Base-by-base conservation (phyloP, 257 asterid genomes). In the Echites panduratus region DNA sequence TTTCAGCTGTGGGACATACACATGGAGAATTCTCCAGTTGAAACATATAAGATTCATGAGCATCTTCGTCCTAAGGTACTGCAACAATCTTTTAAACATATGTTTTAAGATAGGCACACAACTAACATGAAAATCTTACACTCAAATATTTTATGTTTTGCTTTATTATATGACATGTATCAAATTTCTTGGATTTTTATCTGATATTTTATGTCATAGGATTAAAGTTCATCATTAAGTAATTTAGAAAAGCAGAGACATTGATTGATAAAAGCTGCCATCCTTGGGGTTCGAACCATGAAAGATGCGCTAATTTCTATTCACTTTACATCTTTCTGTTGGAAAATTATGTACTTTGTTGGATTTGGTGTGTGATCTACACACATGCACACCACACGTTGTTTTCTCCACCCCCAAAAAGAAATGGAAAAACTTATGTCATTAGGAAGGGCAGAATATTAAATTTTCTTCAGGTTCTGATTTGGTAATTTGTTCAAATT, bases 1-100 rank as follows among this genome's bases (percentile, higher is more conserved):
- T 52, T 75, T 81, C 87, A 90, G 96, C 92, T 88, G 14, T 90
- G 96, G 95, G 95, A 90, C 73, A 76, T 84, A 76, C 79, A 79
- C 77, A 90, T 88, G 94, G 92, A 88, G 66, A 75, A 81, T 43
- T 68, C 79, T 67, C 96, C 96, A 20, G 87, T 90, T 70, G 92
- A 87, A 66, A 85, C 89, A 48, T 85, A 78, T 79, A 86, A 59
- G 82, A 76, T 90, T 74, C 96, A 90, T 17, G 95, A 90, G 81
- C 83, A 76, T 76, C 90, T 88, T 64, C 85, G 89, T 74, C 94
- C 94, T 63, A 90, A 88, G 90, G 96, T 89, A 78, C 77, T 81
- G 38, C 43, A 49, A 73, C 59, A 24, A 40, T 77, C 47, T 62
- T 68, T 29, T 68, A 68, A 3, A 50, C 17, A 50, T 4, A 14